These are phyloP conservation scores for Dipteronia sinensis DNA, from an alignment of 345 rosid species.

Conservation along the genomic window DNA sequence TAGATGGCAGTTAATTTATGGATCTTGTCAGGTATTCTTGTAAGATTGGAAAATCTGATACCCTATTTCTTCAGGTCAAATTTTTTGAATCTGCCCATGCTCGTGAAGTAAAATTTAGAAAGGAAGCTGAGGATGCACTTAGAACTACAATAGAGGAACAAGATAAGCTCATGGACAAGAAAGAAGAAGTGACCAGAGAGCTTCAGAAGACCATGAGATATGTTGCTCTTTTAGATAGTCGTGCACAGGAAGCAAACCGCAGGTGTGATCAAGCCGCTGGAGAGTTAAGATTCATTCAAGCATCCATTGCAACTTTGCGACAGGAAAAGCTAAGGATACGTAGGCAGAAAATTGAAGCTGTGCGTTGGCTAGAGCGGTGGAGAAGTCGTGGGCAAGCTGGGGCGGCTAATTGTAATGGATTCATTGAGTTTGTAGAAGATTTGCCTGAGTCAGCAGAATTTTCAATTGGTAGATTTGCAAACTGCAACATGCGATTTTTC, in stretches of 20 bases:
- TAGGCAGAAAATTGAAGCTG: conserved; percentile 69
- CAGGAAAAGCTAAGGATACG: conserved; percentile 61
- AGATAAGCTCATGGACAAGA: conserved; percentile 51
- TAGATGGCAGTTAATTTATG: neutral
- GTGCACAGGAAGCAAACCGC: conserved; percentile 49
- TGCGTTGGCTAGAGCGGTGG: conserved; percentile 71
- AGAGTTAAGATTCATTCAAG: conserved; percentile 49
- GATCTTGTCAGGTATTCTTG: conserved; percentile 4
- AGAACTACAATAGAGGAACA: conserved; percentile 34
- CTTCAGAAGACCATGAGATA: conserved; percentile 55
- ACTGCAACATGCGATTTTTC: conserved; percentile 73
- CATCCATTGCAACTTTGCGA: conserved; percentile 54
- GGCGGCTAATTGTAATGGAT: conserved; percentile 46
- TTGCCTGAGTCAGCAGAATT: conserved; percentile 62
- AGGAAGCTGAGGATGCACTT: conserved; percentile 52
- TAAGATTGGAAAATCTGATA: neutral
- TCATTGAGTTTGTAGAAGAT: conserved; percentile 48
- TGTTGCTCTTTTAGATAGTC: conserved; percentile 58
- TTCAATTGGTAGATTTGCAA: conserved; percentile 52
- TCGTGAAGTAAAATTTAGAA: conserved; percentile 47
- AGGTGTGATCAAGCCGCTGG: conserved; percentile 50
- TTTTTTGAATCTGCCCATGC: conserved; percentile 42
- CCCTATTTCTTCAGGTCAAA: conserved; percentile 44
- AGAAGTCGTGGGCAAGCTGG: conserved; percentile 49
- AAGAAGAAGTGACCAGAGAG: conserved; percentile 44